Conservation (phyloP, 257 asterid species). For the Sherardia arvensis region DNA sequence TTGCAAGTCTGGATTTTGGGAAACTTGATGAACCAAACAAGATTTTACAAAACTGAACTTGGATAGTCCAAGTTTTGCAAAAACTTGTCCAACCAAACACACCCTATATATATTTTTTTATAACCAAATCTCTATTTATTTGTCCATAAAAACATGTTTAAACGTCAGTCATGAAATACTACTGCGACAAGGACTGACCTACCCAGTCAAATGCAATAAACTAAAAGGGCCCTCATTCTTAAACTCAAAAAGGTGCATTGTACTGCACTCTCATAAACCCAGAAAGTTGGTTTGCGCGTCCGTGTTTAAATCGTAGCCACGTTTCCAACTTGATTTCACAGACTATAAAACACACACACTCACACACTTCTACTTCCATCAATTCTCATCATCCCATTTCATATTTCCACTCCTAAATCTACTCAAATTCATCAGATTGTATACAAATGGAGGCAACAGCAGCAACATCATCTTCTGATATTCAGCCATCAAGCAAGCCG, state of each 20-base stretch:
- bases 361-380: neutral
- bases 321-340: neutral
- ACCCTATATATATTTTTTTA: too few species aligned
- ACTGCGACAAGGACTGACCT: neutral
- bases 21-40: too few species aligned
- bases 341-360: neutral
- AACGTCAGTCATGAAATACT: neutral
- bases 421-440: too few species aligned
- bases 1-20: too few species aligned
- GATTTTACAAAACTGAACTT: too few species aligned
- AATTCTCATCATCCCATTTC: neutral
- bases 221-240: neutral
- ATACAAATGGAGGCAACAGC: constrained; percentile 7
- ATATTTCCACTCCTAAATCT: neutral
- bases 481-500: constrained; percentile 20
- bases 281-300: neutral
- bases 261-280: neutral
- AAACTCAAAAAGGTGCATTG: neutral
- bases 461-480: neutral
- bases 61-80: too few species aligned
- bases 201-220: neutral
- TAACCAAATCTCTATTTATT: too few species aligned
- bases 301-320: constrained; percentile 10
- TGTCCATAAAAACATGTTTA: too few species aligned
- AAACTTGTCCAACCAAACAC: too few species aligned